A percentile compares a stretch with the other conserved stretches of the same genome.
phyloP scores from a whole-genome alignment of 2,329 filamentous ascomycete species.

The Cryphonectria carpinicola region DNA sequence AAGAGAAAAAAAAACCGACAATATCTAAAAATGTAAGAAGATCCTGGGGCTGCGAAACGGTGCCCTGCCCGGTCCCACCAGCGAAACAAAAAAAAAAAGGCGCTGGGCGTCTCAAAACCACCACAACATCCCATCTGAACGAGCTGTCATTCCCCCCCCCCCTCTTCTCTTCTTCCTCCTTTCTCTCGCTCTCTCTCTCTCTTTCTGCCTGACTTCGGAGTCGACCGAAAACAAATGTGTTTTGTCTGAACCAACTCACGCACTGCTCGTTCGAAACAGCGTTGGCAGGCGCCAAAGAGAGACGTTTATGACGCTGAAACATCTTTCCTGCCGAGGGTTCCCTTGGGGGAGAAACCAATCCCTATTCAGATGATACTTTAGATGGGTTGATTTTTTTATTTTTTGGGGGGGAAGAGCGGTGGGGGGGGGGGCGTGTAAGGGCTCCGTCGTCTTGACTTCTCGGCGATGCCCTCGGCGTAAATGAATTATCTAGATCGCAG shows the following conservation, averaged over 20 bases:
- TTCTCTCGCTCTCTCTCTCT: too few species aligned
- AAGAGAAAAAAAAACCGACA: background rate
- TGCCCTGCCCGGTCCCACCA: background rate
- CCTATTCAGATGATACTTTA: background rate
- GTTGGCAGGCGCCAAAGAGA: background rate
- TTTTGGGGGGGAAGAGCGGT: too few species aligned
- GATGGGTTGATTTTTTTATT: background rate
- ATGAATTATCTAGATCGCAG: background rate
- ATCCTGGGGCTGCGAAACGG: background rate
- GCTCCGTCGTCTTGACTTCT: background rate
- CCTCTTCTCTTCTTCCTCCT: background rate
- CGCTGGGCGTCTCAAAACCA: background rate
- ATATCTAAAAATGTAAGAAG: too few species aligned
- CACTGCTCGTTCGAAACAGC: background rate
- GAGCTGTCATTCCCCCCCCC: background rate
- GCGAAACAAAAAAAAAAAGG: background rate
- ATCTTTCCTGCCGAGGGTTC: background rate
- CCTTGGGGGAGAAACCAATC: background rate
- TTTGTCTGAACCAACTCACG: background rate
- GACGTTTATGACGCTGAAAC: background rate
- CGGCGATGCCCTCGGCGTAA: slow-evolving; percentile 5
- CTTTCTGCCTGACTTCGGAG: background rate
- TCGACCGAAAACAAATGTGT: background rate
- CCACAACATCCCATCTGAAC: background rate
- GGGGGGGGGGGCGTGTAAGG: too few species aligned